phyloP scores from a whole-genome alignment of 441 rosid species.

The Bruguiera hainesii region DNA sequence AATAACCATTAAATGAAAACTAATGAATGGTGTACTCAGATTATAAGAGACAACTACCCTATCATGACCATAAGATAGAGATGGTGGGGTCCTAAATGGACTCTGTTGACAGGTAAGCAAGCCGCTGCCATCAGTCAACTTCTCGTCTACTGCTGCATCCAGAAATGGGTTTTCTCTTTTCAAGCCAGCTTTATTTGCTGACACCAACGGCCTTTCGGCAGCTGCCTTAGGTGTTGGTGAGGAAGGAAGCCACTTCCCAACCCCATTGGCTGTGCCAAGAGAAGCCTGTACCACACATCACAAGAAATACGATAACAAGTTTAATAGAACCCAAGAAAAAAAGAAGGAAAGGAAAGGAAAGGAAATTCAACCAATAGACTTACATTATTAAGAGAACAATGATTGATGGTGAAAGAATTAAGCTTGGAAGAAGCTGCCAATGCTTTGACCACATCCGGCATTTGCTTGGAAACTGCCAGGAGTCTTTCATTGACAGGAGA shows the following conservation, averaged over 20 bases:
- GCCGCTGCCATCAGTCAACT: constrained; percentile 21
- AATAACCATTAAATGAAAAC: not conserved
- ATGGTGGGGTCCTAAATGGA: constrained; percentile 96
- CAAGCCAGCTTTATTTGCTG: constrained; percentile 37
- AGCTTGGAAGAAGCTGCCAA: constrained; percentile 48
- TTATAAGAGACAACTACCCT: constrained; percentile 43
- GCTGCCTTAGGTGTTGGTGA: constrained; percentile 28
- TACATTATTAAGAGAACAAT: too few relatives aligned
- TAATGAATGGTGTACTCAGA: not conserved
- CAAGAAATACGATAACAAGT: too few relatives aligned
- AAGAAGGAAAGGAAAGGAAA: not conserved
- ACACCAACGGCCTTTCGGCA: constrained; percentile 32
- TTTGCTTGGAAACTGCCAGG: constrained; percentile 59
- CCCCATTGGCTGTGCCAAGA: constrained; percentile 34
- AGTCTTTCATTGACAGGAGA: constrained; percentile 92
- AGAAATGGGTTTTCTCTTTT: constrained; percentile 43
- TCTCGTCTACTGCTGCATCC: constrained; percentile 29
- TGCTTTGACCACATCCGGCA: constrained; percentile 44
- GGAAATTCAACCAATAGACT: not conserved
- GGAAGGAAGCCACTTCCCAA: constrained; percentile 52
- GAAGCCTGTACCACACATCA: constrained; percentile 28
- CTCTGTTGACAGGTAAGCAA: constrained; percentile 46
- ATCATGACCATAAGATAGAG: constrained; percentile 55
- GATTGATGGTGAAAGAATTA: constrained; percentile 29
- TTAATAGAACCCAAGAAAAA: too few relatives aligned